A percentile compares a stretch with the other conserved stretches of the same genome.
phyloP scores from a whole-genome alignment of 1,284 basidiomycete species.

The Malassezia sp. region DNA sequence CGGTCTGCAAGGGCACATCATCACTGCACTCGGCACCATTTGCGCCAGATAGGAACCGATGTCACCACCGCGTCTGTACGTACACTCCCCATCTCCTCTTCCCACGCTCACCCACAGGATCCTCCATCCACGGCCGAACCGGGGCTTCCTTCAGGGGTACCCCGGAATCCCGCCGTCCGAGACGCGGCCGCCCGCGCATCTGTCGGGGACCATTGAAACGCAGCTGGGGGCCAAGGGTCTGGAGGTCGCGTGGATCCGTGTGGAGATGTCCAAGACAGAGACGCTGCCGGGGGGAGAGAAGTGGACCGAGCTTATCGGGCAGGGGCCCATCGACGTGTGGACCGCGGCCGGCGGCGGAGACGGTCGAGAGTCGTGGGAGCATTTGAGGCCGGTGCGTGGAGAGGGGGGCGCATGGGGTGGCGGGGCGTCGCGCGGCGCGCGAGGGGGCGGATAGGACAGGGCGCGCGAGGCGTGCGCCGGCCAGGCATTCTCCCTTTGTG shows the following conservation, averaged over 20 bases:
- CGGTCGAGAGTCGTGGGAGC: conserved; percentile 25
- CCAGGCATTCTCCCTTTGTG: too few species aligned
- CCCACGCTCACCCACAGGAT: conserved; percentile 11
- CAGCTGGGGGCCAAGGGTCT: conserved; percentile 32
- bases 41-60: too few species aligned
- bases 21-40: too few species aligned
- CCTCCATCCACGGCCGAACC: conserved; percentile 35
- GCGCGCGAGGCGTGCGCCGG: too few species aligned
- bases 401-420: too few species aligned
- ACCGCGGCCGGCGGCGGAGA: conserved; percentile 19
- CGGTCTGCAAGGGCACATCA: too few species aligned
- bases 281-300: conserved; percentile 36
- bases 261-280: conserved; percentile 43
- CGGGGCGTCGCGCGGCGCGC: too few species aligned
- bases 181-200: conserved; percentile 31
- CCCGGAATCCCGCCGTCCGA: conserved; percentile 35
- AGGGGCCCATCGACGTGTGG: conserved; percentile 41
- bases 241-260: conserved; percentile 40
- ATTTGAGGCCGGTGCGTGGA: conserved; percentile 17
- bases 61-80: conserved; percentile 8
- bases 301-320: conserved; percentile 43
- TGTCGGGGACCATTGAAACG: conserved; percentile 37
- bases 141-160: conserved; percentile 39
- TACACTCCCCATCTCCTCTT: too few species aligned
- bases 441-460: too few species aligned